phyloP scores from a whole-genome alignment of 2,329 filamentous ascomycete genomes.

The Apiospora saccharicola region DNA sequence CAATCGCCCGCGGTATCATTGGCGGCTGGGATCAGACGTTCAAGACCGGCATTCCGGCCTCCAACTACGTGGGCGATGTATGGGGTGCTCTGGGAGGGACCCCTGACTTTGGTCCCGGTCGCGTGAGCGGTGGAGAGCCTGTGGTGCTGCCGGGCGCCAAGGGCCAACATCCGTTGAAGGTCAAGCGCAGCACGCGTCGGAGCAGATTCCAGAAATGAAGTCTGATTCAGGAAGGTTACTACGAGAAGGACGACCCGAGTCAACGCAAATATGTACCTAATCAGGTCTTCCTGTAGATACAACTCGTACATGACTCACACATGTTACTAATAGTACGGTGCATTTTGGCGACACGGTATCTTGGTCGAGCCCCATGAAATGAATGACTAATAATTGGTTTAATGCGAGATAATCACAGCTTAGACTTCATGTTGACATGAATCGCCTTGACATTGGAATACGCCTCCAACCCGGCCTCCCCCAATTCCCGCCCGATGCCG shows the following conservation, averaged over 20 bases:
- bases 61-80: constrained; percentile 76
- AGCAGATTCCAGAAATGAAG: constrained; percentile 1
- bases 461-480: constrained; percentile 65
- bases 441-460: constrained; percentile 28
- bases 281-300: neutral
- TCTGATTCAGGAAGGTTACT: neutral
- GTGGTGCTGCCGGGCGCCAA: constrained; percentile 25
- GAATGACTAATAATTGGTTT: neutral
- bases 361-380: too few relatives aligned
- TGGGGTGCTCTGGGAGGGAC: constrained; percentile 71
- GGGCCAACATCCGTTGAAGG: neutral
- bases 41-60: constrained; percentile 60
- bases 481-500: constrained; percentile 79
- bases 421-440: constrained; percentile 30
- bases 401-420: neutral
- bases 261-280: neutral
- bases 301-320: neutral
- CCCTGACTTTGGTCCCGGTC: constrained; percentile 69
- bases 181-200: neutral
- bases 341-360: too few relatives aligned
- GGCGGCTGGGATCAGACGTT: constrained; percentile 67
- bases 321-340: too few relatives aligned
- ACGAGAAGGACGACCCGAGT: neutral
- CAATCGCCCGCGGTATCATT: constrained; percentile 71
- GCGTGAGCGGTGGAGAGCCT: constrained; percentile 8